phyloP scores from a whole-genome alignment of 164 flowering plant genomes.

The Vitis rotundifolia region DNA sequence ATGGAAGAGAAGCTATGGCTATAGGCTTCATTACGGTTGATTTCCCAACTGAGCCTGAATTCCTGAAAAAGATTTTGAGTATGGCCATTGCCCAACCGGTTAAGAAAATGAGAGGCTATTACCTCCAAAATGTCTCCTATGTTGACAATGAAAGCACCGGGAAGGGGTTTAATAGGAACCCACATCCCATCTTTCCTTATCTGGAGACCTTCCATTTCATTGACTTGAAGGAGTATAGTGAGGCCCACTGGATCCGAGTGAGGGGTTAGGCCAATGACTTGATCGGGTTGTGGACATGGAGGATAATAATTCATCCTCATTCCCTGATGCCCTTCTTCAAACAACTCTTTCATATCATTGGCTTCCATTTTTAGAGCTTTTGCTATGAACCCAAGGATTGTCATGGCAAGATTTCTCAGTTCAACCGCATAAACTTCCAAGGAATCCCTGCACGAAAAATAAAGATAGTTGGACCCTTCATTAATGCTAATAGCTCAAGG shows the following conservation, averaged over 20 bases:
- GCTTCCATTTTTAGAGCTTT: slow-evolving; percentile 24
- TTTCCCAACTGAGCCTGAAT: too few relatives aligned
- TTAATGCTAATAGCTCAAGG: too few relatives aligned
- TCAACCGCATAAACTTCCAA: slow-evolving; percentile 34
- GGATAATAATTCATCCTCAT: slow-evolving; percentile 52
- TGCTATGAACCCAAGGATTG: slow-evolving; percentile 18
- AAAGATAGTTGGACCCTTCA: background rate
- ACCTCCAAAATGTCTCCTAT: slow-evolving; percentile 44
- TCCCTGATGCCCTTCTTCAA: slow-evolving; percentile 26
- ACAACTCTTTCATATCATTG: slow-evolving; percentile 23
- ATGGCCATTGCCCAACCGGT: background rate
- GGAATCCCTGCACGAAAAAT: slow-evolving; percentile 28
- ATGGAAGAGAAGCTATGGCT: too few relatives aligned
- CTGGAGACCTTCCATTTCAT: slow-evolving; percentile 39
- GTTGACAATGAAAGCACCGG: slow-evolving; percentile 45
- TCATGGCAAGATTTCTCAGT: slow-evolving; percentile 22
- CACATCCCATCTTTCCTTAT: slow-evolving; percentile 35
- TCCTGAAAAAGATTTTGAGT: too few relatives aligned
- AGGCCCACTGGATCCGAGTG: slow-evolving; percentile 39
- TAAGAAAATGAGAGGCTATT: background rate
- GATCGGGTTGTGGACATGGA: slow-evolving; percentile 41
- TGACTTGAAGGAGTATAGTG: slow-evolving; percentile 40
- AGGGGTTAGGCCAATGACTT: slow-evolving; percentile 38
- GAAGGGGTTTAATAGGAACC: slow-evolving; percentile 32
- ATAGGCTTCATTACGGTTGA: too few relatives aligned